Base-by-base conservation (phyloP, 345 rosid species). In the Viola odorata region DNA sequence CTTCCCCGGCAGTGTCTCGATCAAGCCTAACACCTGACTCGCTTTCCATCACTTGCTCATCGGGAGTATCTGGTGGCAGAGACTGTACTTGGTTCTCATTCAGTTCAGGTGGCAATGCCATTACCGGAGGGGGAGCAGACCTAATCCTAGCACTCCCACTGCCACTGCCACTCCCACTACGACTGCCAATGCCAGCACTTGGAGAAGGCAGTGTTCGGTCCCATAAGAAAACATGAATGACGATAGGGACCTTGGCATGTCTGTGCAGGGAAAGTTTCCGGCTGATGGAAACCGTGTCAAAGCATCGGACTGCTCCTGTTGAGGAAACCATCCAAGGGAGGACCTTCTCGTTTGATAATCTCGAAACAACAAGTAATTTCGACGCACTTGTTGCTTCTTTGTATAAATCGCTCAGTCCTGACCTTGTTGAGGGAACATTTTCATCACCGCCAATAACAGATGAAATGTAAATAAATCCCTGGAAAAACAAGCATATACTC, bases 391-490 rank as follows among this genome's bases (percentile, higher is more conserved):
- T 57, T 3, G 95, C 90, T 75, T 88, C 95, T 55, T 60, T 86
- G 84, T 83, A 84, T 2, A 88, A 77, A 45, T 72, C 39, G 53
- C 65, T 72, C n/a, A 94, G 86, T 8, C 95, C 89, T 3, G 99
- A 90, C 75, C 97, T 83, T 41, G 85, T 76, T 0, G 95, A 85
- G 14, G 97, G 88, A 37, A 67, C 65, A 58, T 62, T 76, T 47
- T 84, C 99, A 5, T 81, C 86, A 4, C 66, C 87, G 14, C 75
- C 88, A 1, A 86, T 80, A 0, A 90, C 96, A 1, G 99, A 84
- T 12, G 99, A 94, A 23, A 94, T 84, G 67, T 88, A 85, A 56
- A 94, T 88, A 69, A 94, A 94, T 23, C 99, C 99, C 97, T 92
- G 83, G 60, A 7, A 47, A 67, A 8, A 13, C 40, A 60, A 9